Evolutionary conservation across 2,329 filamentous ascomycete genomes (phyloP).

Genomic region (Fusarium agapanthi): DNA sequence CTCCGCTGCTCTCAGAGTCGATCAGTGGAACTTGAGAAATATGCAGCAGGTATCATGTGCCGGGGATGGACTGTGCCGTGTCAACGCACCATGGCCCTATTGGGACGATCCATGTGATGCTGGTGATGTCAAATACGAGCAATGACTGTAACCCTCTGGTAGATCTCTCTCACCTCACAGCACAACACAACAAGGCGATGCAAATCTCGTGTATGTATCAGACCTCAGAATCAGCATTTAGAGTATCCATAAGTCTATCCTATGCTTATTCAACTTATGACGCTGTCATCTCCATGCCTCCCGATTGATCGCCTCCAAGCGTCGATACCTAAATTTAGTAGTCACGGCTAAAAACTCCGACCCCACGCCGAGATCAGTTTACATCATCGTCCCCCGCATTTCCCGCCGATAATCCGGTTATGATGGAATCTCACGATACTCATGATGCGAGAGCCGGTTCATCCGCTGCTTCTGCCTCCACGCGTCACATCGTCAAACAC

Average conservation of each 20-base stretch:
- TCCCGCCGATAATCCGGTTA: background rate
- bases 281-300: background rate
- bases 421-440: background rate
- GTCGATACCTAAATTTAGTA: background rate
- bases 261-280: background rate
- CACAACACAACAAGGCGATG: background rate
- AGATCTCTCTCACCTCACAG: background rate
- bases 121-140: background rate
- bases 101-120: constrained; percentile 5
- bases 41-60: background rate
- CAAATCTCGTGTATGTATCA: background rate
- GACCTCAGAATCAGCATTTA: background rate
- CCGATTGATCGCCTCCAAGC: background rate
- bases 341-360: background rate
- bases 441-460: background rate
- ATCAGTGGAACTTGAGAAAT: background rate
- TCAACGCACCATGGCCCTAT: background rate
- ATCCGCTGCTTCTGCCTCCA: background rate
- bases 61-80: background rate
- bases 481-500: background rate
- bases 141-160: background rate
- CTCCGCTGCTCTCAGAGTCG: background rate
- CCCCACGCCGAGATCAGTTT: background rate
- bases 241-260: background rate
- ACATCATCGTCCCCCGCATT: background rate